phyloP scores from a whole-genome alignment of 352 stramenopile genomes.

The Phytophthora fragariae region DNA sequence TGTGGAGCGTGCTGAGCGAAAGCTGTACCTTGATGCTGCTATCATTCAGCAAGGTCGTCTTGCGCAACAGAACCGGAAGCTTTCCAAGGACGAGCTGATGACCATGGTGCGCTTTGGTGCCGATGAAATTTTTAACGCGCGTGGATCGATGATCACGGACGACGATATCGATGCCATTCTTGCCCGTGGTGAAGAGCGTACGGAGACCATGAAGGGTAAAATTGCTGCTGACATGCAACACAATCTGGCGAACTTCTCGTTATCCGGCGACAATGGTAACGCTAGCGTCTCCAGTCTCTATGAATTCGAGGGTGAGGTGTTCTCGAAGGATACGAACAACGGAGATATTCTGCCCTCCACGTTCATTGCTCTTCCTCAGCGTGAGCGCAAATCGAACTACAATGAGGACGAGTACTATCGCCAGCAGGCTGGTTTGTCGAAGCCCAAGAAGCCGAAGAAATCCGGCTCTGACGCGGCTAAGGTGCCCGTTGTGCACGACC shows the following conservation, averaged over 20 bases:
- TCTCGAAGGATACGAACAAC: slow-evolving; percentile 87
- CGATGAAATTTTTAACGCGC: slow-evolving; percentile 91
- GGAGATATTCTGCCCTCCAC: slow-evolving; percentile 88
- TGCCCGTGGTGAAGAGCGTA: slow-evolving; percentile 92
- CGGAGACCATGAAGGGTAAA: slow-evolving; percentile 88
- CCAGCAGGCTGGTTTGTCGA: slow-evolving; percentile 80
- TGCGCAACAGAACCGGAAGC: slow-evolving; percentile 92
- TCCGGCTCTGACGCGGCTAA: slow-evolving; percentile 88
- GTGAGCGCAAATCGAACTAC: slow-evolving; percentile 93
- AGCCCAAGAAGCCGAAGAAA: slow-evolving; percentile 91
- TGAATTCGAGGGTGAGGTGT: slow-evolving; percentile 91
- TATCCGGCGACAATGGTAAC: slow-evolving; percentile 89
- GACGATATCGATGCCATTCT: slow-evolving; percentile 94
- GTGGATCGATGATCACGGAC: slow-evolving; percentile 91
- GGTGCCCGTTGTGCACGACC: slow-evolving; percentile 93
- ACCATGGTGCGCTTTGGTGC: slow-evolving; percentile 94
- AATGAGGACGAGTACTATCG: slow-evolving; percentile 98
- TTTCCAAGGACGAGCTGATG: slow-evolving; percentile 98
- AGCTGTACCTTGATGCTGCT: slow-evolving; percentile 98
- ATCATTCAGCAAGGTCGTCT: slow-evolving; percentile 99
- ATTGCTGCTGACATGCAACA: slow-evolving; percentile 94
- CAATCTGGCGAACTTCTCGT: slow-evolving; percentile 96
- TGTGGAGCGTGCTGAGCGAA: slow-evolving; percentile 97
- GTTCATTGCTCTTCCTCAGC: slow-evolving; percentile 89
- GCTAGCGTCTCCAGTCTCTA: slow-evolving; percentile 84